Conservation (phyloP, 2,329 filamentous ascomycete genomes). For the Exophiala viscosa region DNA sequence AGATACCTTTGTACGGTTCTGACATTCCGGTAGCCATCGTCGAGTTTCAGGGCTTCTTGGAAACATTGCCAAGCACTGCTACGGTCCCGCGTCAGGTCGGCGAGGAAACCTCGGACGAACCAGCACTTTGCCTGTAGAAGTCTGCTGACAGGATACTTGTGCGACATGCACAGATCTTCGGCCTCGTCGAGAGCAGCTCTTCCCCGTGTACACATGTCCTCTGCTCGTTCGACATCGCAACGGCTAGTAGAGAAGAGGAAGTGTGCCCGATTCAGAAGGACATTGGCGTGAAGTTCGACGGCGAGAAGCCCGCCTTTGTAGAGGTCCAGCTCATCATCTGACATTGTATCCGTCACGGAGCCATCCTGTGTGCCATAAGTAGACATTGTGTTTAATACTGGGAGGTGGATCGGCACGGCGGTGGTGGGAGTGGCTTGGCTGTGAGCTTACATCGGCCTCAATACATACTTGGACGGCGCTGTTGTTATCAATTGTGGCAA, state of each 20-base stretch:
- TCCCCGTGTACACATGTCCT: not conserved
- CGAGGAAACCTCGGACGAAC: slow-evolving; percentile 12
- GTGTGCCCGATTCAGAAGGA: slow-evolving; percentile 14
- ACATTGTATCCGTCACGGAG: not conserved
- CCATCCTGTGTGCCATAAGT: not conserved
- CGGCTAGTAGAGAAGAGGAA: slow-evolving; percentile 5
- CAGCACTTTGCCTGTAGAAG: slow-evolving; percentile 13
- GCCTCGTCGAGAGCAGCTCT: slow-evolving; percentile 9
- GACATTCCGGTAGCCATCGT: slow-evolving; percentile 5
- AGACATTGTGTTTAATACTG: not conserved
- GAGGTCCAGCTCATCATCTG: too few relatives aligned
- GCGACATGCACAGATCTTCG: slow-evolving; percentile 5
- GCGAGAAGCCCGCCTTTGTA: not conserved
- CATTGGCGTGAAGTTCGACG: slow-evolving; percentile 11
- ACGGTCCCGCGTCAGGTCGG: slow-evolving; percentile 6
- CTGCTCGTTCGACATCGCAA: too few relatives aligned
- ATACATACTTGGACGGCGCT: too few relatives aligned
- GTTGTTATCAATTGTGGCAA: too few relatives aligned
- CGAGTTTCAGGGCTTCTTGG: slow-evolving; percentile 5
- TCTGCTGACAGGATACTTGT: not conserved
- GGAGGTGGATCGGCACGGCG: too few relatives aligned
- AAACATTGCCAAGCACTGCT: slow-evolving; percentile 5
- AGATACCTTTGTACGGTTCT: slow-evolving; percentile 11
- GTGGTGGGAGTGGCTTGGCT: too few relatives aligned
- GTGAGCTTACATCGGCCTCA: too few relatives aligned